A percentile compares a stretch with the other conserved stretches of the same genome.
phyloP scores from a whole-genome alignment of 495 filamentous ascomycete genomes.

The Lophiostoma macrostomum region DNA sequence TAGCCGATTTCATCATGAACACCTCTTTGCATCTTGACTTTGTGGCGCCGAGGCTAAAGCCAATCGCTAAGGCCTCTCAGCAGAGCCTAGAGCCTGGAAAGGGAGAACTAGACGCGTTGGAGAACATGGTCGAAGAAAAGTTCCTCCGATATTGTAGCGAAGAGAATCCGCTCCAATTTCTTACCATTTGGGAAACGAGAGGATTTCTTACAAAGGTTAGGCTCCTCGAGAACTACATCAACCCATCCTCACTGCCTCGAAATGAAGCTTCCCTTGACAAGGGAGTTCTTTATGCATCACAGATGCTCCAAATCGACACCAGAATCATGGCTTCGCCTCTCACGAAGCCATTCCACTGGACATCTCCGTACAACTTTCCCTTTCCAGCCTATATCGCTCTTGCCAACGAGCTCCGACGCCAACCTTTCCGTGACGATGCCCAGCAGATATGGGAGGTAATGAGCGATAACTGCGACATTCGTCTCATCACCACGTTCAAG shows the following conservation, averaged over 20 bases:
- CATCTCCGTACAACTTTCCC: slow-evolving; percentile 49
- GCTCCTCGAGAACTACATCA: slow-evolving; percentile 47
- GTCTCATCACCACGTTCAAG: slow-evolving; percentile 28
- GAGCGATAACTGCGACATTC: slow-evolving; percentile 51
- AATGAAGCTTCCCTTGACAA: slow-evolving; percentile 42
- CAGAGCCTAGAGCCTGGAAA: slow-evolving; percentile 25
- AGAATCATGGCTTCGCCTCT: slow-evolving; percentile 49
- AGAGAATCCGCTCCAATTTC: slow-evolving; percentile 52
- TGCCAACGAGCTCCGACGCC: slow-evolving; percentile 46
- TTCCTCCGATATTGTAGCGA: slow-evolving; percentile 50
- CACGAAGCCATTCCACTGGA: slow-evolving; percentile 49
- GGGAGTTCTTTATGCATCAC: slow-evolving; percentile 43
- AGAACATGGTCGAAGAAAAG: slow-evolving; percentile 47
- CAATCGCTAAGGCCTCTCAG: slow-evolving; percentile 37
- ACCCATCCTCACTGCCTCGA: slow-evolving; percentile 18
- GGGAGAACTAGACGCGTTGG: slow-evolving; percentile 41
- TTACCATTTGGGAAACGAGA: slow-evolving; percentile 53
- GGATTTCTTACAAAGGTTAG: slow-evolving; percentile 45
- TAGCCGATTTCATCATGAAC: slow-evolving; percentile 51
- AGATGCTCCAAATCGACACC: slow-evolving; percentile 50
- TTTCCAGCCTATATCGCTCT: slow-evolving; percentile 53
- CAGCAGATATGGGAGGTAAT: slow-evolving; percentile 48
- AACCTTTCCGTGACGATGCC: slow-evolving; percentile 40
- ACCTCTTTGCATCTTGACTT: slow-evolving; percentile 51
- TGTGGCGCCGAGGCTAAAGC: slow-evolving; percentile 47